A percentile compares a stretch with the other conserved stretches of the same genome.
Conservation (phyloP, 2,329 filamentous ascomycete species). For the Ophiobolus disseminans region DNA sequence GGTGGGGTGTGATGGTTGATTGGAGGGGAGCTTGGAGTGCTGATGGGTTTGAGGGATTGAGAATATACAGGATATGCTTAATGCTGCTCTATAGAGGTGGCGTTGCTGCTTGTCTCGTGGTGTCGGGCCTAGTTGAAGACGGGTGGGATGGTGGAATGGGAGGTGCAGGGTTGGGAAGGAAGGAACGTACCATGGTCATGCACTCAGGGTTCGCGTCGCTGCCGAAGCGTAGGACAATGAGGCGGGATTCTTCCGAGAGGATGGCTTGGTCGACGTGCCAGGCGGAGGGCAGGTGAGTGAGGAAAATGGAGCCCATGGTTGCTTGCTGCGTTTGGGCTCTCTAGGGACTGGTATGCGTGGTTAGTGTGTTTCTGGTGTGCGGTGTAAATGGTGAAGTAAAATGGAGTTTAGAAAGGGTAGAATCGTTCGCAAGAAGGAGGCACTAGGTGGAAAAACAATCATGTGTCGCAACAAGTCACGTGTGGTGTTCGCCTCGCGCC, state of each 20-base stretch:
- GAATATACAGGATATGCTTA: no score
- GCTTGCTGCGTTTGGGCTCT: not conserved
- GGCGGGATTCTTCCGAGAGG: slow-evolving; percentile 75
- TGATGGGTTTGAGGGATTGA: no score
- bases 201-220: slow-evolving; percentile 79
- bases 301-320: slow-evolving; percentile 78
- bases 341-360: not conserved
- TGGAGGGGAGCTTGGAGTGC: not conserved
- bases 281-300: slow-evolving; percentile 85
- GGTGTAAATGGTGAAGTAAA: not conserved
- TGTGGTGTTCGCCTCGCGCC: no score
- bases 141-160: no score
- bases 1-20: not conserved
- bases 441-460: no score
- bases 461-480: no score
- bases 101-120: no score
- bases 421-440: no score
- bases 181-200: slow-evolving; percentile 21
- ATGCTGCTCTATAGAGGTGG: no score
- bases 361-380: not conserved
- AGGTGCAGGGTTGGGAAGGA: not conserved
- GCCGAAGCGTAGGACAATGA: slow-evolving; percentile 89
- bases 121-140: no score
- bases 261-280: slow-evolving; percentile 99
- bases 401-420: no score